These are phyloP conservation scores for Stephania cephalantha DNA, from an alignment of 164 flowering plant genomes.

Conservation along the genomic window DNA sequence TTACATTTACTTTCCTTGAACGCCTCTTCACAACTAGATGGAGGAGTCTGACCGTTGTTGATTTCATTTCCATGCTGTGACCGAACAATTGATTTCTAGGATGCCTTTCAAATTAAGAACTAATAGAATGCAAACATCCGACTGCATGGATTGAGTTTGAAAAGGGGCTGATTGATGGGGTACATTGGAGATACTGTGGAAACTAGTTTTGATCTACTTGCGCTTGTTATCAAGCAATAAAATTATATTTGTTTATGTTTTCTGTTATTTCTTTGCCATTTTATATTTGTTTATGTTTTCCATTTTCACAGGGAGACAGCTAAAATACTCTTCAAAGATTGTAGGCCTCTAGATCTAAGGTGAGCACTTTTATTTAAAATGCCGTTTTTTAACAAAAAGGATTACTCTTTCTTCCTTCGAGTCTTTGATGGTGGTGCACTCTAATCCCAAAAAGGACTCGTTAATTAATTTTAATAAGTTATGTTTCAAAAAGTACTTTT, in stretches of 20 bases:
- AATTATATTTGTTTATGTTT: background rate
- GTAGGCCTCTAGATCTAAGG: slow-evolving; percentile 75
- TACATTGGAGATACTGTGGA: slow-evolving; percentile 23
- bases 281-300: background rate
- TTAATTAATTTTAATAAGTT: too few species aligned
- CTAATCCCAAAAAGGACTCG: too few species aligned
- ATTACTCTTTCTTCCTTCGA: too few species aligned
- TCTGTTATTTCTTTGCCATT: background rate
- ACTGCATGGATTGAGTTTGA: slow-evolving; percentile 92
- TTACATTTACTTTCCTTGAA: too few species aligned
- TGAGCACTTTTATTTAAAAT: slow-evolving; percentile 9
- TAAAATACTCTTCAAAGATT: slow-evolving; percentile 73
- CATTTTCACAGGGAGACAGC: slow-evolving; percentile 55
- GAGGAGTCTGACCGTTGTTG: too few species aligned
- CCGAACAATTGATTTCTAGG: too few species aligned
- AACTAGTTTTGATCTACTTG: too few species aligned
- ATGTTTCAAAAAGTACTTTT: too few species aligned
- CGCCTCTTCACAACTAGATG: too few species aligned
- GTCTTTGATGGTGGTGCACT: too few species aligned
- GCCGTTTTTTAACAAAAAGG: background rate
- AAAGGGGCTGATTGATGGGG: slow-evolving; percentile 82
- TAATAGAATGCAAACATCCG: slow-evolving; percentile 80
- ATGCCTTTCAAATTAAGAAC: slow-evolving; percentile 64
- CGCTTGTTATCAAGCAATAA: background rate
- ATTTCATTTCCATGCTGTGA: too few species aligned